phyloP scores from a whole-genome alignment of 345 rosid species.

The Gossypium thurberi region DNA sequence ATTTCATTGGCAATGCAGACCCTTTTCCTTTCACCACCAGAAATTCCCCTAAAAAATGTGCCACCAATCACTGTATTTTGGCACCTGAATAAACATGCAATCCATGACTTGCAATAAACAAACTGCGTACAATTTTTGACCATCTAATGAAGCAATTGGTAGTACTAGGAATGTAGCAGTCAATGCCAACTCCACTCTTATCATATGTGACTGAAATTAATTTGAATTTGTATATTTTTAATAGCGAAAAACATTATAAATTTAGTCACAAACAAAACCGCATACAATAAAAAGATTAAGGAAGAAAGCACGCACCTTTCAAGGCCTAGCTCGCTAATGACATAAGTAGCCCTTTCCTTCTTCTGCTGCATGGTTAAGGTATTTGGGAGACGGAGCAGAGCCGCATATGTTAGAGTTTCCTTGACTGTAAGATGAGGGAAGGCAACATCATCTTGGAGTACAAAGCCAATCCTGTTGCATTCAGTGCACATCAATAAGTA shows the following conservation, averaged over 20 bases:
- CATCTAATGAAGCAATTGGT: not conserved
- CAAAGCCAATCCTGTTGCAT: slow-evolving; percentile 28
- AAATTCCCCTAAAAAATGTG: slow-evolving; percentile 23
- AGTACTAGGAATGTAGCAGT: not conserved
- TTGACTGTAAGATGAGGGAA: slow-evolving; percentile 32
- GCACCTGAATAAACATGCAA: slow-evolving; percentile 17
- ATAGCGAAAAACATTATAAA: not conserved
- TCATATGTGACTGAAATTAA: not conserved
- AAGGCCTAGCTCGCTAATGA: slow-evolving; percentile 21
- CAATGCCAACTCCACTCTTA: not conserved
- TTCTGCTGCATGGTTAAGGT: slow-evolving; percentile 18
- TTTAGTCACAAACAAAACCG: not conserved
- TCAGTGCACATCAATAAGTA: not conserved
- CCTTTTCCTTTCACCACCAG: slow-evolving; percentile 34
- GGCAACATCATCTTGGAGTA: slow-evolving; percentile 31
- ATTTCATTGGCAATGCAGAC: slow-evolving; percentile 31
- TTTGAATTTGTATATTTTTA: not conserved
- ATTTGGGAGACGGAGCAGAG: slow-evolving; percentile 24
- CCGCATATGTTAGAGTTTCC: slow-evolving; percentile 28
- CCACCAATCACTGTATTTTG: slow-evolving; percentile 25
- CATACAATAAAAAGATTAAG: not conserved
- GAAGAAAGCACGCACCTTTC: slow-evolving; percentile 20
- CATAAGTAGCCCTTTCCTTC: slow-evolving; percentile 16
- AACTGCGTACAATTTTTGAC: not conserved
- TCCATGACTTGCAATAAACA: not conserved